Conservation (phyloP, 2,329 filamentous ascomycete genomes). For the Trichoderma gracile region DNA sequence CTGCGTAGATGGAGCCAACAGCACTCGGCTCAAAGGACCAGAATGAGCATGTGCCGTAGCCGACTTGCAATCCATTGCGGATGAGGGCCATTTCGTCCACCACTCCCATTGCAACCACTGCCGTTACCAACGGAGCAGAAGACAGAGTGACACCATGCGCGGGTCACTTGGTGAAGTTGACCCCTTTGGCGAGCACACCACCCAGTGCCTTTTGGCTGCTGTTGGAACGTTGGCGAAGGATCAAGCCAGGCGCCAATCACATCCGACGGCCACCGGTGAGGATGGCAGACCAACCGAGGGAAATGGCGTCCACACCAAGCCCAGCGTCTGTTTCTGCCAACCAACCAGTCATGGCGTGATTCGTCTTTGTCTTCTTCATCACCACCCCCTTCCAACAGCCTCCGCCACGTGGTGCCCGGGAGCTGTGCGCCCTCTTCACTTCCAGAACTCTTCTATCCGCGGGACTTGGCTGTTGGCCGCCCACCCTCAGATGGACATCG, state of each 20-base stretch:
- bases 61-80: background rate
- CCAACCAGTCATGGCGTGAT: conserved; percentile 15
- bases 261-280: background rate
- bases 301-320: background rate
- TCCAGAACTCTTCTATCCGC: conserved; percentile 22
- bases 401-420: conserved; percentile 20
- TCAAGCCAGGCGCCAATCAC: background rate
- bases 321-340: conserved; percentile 1
- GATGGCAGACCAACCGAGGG: conserved; percentile 5
- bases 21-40: background rate
- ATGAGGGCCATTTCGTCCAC: background rate
- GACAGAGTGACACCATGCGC: too few relatives aligned
- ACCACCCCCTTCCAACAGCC: conserved; percentile 6
- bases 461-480: background rate
- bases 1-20: background rate
- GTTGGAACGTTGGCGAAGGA: background rate
- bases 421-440: background rate
- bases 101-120: background rate
- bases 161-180: too few relatives aligned
- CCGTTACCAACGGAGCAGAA: background rate
- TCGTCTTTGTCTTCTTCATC: conserved; percentile 5
- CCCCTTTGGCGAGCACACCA: background rate
- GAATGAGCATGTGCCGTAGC: conserved; percentile 1
- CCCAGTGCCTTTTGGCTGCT: background rate
- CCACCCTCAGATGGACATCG: background rate